Conservation (phyloP, 768 basidiomycete genomes). For the Omphalotus guepiniiformis region DNA sequence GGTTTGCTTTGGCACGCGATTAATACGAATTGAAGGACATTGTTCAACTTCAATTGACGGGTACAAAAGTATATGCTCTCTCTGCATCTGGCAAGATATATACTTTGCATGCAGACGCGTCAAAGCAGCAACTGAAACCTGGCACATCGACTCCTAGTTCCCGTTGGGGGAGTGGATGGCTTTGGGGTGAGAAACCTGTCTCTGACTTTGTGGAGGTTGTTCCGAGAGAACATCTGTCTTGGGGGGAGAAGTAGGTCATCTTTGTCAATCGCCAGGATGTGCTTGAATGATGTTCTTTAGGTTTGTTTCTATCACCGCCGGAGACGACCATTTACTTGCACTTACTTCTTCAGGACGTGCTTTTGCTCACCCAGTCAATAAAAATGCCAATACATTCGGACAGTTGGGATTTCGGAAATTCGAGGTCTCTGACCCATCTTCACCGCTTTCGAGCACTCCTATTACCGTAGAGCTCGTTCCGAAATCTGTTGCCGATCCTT, state of each 20-base stretch:
- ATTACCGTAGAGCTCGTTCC: slow-evolving; percentile 54
- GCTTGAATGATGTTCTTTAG: slow-evolving; percentile 39
- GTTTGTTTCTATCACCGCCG: slow-evolving; percentile 70
- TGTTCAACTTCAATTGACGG: slow-evolving; percentile 53
- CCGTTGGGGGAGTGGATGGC: slow-evolving; percentile 62
- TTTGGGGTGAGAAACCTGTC: slow-evolving; percentile 45
- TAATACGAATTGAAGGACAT: slow-evolving; percentile 61
- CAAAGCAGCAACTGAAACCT: slow-evolving; percentile 40
- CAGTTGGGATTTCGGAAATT: slow-evolving; percentile 79
- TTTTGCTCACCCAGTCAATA: slow-evolving; percentile 72
- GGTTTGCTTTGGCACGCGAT: not conserved
- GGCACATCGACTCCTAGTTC: slow-evolving; percentile 40
- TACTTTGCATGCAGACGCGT: slow-evolving; percentile 50
- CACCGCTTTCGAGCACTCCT: slow-evolving; percentile 24
- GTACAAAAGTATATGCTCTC: slow-evolving; percentile 67
- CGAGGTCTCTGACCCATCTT: slow-evolving; percentile 38
- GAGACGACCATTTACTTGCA: slow-evolving; percentile 68
- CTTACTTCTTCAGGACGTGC: slow-evolving; percentile 71
- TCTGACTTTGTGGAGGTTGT: slow-evolving; percentile 59
- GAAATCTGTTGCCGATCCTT: slow-evolving; percentile 49
- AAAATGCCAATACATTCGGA: slow-evolving; percentile 72
- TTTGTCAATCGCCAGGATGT: too few species aligned
- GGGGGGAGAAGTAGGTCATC: slow-evolving; percentile 61
- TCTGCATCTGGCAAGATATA: slow-evolving; percentile 76
- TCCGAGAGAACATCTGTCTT: slow-evolving; percentile 48